A percentile compares a stretch with the other conserved stretches of the same genome.
Conservation (phyloP, 352 stramenopile species). For the Lagenidium sp. region DNA sequence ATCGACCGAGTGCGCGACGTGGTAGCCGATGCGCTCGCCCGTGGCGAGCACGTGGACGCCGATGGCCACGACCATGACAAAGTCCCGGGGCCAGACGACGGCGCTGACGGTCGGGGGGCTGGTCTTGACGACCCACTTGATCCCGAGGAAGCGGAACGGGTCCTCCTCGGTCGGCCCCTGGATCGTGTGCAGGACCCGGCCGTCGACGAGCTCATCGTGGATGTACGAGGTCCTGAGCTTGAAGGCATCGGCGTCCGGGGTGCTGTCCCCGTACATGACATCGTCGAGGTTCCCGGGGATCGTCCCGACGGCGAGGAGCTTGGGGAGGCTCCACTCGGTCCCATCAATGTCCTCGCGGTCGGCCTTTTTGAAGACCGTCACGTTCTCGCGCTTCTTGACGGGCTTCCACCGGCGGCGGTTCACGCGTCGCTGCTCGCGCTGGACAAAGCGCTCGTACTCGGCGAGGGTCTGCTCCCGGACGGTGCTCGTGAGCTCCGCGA, state of each 20-base stretch:
- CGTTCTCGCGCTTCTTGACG: constrained; percentile 19
- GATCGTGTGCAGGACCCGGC: constrained; percentile 30
- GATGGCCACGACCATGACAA: constrained; percentile 37
- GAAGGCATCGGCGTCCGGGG: constrained; percentile 17
- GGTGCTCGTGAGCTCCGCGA: constrained; percentile 24
- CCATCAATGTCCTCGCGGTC: constrained; percentile 16
- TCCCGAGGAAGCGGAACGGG: constrained; percentile 34
- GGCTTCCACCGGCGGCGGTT: constrained; percentile 30
- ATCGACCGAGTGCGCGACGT: constrained; percentile 27
- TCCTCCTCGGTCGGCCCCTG: constrained; percentile 25
- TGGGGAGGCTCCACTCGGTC: constrained; percentile 17
- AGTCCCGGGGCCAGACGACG: constrained; percentile 28
- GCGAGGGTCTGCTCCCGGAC: constrained; percentile 23
- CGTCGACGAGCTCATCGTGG: constrained; percentile 31
- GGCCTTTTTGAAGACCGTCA: constrained; percentile 27
- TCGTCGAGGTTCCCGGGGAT: constrained; percentile 47
- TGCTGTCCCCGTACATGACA: constrained; percentile 46
- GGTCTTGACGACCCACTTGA: constrained; percentile 40
- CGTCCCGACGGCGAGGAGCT: constrained; percentile 37
- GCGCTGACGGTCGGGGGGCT: constrained; percentile 1
- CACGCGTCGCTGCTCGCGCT: constrained; percentile 20
- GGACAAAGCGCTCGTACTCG: constrained; percentile 24
- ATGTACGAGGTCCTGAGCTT: constrained; percentile 23
- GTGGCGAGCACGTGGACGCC: constrained; percentile 21
- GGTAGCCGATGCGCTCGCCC: constrained; percentile 32